Evolutionary conservation across 1,284 basidiomycete genomes (phyloP).

Genomic region (Austroboletus niveus): DNA sequence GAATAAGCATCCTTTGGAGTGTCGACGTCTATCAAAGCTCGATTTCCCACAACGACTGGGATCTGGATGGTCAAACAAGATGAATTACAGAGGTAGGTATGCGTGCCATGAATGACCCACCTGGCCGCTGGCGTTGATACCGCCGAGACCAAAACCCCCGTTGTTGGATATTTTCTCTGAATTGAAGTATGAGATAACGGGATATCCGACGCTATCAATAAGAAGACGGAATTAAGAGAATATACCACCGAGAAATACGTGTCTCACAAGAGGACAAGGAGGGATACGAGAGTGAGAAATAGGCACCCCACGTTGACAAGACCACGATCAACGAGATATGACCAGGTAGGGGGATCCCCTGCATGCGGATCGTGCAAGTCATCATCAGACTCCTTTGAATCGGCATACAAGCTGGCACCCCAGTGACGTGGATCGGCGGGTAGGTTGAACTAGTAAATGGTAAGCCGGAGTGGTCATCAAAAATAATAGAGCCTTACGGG

Average conservation of each 20-base stretch:
- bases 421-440: conserved; percentile 52
- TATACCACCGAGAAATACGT: conserved; percentile 4
- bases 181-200: conserved; percentile 51
- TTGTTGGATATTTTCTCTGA: conserved; percentile 32
- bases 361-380: conserved; percentile 54
- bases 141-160: conserved; percentile 67
- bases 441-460: conserved; percentile 43
- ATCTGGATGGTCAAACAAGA: conserved; percentile 34
- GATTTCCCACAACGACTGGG: conserved; percentile 51
- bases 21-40: conserved; percentile 62
- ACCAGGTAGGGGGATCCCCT: conserved; percentile 22
- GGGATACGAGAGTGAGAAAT: conserved; percentile 42
- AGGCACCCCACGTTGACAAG: conserved; percentile 67
- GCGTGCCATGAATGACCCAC: conserved; percentile 24
- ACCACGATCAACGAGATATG: conserved; percentile 45
- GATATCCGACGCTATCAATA: conserved; percentile 49
- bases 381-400: conserved; percentile 52
- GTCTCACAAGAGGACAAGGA: conserved; percentile 55
- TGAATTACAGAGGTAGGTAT: conserved; percentile 28
- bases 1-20: conserved; percentile 57
- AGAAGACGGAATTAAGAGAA: not conserved
- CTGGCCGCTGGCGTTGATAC: conserved; percentile 73
- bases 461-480: not conserved
- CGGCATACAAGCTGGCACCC: conserved; percentile 49
- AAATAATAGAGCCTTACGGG: conserved; percentile 14